Base-by-base conservation (phyloP, 345 rosid genomes). In the Eucalyptus pauciflora region DNA sequence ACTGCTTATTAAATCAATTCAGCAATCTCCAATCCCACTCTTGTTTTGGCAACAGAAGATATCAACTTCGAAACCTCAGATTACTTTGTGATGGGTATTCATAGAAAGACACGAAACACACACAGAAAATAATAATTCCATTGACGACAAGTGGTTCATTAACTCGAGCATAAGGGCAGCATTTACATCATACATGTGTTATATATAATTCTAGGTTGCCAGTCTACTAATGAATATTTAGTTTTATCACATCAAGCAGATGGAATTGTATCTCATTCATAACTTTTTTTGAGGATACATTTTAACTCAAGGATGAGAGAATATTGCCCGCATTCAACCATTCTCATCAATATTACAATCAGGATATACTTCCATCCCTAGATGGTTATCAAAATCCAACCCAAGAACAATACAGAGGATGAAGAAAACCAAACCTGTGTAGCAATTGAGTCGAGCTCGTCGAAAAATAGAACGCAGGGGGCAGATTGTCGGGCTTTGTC, bases 401-500 rank as follows among this genome's bases (percentile, higher is more conserved):
- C 24, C 29, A 50, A 86, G 45, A 29, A 52, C 87, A 8, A 87
- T 29, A 4, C 62, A 50, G 69, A 69, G 22, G 79, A 46, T 71
- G 31, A 17, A 51, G 9, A 87, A 62, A 69, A 87, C 62, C 46
- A 89, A 86, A 95, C 97, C 97, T 96, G 99, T 24, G 98, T 97
- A 69, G 99, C 99, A 93, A 97, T 97, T 7, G 99, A 97, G 94
- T 97, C 99, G 1, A 97, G 99, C 89, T 97, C 99, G 89, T 97
- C 99, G 76, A 96, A 97, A 91, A 97, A 97, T 67, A 97, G 94
- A 87, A 97, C 98, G 56, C 99, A 97, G 80, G 99, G 99, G 86
- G 99, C 99, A 88, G 99, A 97, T 27, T 94, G 96, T 60, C 99
- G 97, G 89, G 99, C 99, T 94, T 97, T 97, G 92, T 97, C 99